Percentiles rank a stretch among this genome's conserved stretches.
These are phyloP conservation scores for Dillenia suffruticosa DNA, from an alignment of 164 flowering plant genomes.

Conservation along the genomic window DNA sequence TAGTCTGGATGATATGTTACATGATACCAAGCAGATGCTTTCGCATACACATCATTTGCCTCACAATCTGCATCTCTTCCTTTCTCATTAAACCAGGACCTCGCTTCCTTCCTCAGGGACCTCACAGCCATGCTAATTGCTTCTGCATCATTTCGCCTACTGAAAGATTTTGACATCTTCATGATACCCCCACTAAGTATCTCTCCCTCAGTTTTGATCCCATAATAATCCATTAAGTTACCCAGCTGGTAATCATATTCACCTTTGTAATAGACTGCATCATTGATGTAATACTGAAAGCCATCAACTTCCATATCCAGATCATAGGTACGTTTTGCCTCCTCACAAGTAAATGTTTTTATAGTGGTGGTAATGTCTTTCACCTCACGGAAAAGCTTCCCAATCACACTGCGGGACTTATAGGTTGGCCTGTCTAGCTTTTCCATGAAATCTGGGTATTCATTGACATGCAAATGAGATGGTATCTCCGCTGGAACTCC, in stretches of 20 bases:
- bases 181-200: conserved; percentile 60
- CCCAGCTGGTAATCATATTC: conserved; percentile 68
- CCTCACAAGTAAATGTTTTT: conserved; percentile 46
- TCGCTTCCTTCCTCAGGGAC: conserved; percentile 68
- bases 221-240: conserved; percentile 72
- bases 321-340: conserved; percentile 56
- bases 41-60: conserved; percentile 38
- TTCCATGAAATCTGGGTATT: conserved; percentile 91
- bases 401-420: conserved; percentile 49
- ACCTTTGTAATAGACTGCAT: conserved; percentile 58
- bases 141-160: conserved; percentile 54
- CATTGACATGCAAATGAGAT: conserved; percentile 38
- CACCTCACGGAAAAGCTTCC: conserved; percentile 67
- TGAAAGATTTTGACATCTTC: conserved; percentile 51
- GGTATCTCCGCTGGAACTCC: conserved; percentile 62
- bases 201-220: conserved; percentile 75
- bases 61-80: conserved; percentile 11
- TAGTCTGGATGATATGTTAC: conserved; percentile 68
- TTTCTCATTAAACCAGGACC: conserved; percentile 50
- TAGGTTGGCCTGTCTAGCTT: conserved; percentile 69
- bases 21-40: conserved; percentile 90
- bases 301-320: conserved; percentile 75
- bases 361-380: conserved; percentile 42
- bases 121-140: conserved; percentile 51
- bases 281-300: conserved; percentile 51